A percentile compares a stretch with the other conserved stretches of the same genome.
These are phyloP conservation scores for Penicillium paneum DNA, from an alignment of 2,329 filamentous ascomycete species.

Conservation along the genomic window DNA sequence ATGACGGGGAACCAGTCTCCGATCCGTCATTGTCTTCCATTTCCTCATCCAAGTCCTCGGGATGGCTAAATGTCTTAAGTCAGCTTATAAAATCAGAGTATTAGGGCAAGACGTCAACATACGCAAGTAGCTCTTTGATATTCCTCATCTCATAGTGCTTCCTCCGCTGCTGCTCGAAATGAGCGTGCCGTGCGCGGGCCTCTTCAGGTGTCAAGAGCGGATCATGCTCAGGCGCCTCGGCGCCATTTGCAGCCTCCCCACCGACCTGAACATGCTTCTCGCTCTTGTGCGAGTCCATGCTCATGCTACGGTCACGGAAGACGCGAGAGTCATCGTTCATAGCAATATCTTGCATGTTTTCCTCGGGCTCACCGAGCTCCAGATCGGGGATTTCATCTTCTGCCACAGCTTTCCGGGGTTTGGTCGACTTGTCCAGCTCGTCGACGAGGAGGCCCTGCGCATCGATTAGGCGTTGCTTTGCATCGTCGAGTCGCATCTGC, in stretches of 20 bases:
- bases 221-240: conserved; percentile 38
- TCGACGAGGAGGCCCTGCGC: conserved; percentile 68
- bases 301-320: conserved; percentile 41
- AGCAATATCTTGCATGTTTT: conserved; percentile 51
- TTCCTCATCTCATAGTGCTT: conserved; percentile 99
- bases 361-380: conserved; percentile 89
- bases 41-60: conserved; percentile 60
- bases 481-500: conserved; percentile 48
- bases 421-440: conserved; percentile 56
- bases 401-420: conserved; percentile 37
- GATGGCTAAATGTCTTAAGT: conserved; percentile 47
- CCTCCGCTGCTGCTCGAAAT: conserved; percentile 89
- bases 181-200: conserved; percentile 83
- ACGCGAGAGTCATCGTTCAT: conserved; percentile 47
- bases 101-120: conserved; percentile 28
- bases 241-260: conserved; percentile 30
- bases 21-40: conserved; percentile 48
- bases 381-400: conserved; percentile 87
- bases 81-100: conserved; percentile 5
- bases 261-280: conserved; percentile 83
- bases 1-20: conserved; percentile 24
- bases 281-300: conserved; percentile 41
- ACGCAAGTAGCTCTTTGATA: conserved; percentile 83
- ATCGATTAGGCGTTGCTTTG: conserved; percentile 53
- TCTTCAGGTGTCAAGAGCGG: conserved; percentile 61